Percentiles rank a stretch among this genome's conserved stretches.
phyloP scores from a whole-genome alignment of 345 rosid genomes.

The Heritiera littoralis region DNA sequence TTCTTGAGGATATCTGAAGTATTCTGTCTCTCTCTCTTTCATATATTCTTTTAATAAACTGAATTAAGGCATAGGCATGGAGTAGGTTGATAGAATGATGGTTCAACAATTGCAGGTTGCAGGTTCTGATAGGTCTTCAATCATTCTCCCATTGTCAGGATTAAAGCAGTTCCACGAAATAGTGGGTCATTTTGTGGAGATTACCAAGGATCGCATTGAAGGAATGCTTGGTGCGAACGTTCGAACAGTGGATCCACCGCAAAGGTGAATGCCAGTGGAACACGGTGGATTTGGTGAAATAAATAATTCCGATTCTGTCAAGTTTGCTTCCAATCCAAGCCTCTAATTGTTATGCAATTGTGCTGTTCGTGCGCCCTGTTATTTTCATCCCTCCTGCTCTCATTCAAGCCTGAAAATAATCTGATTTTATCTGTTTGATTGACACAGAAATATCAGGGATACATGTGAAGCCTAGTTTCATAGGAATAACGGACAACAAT shows the following conservation, averaged over 20 bases:
- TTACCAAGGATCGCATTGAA: slow-evolving; percentile 87
- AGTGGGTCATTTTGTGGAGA: slow-evolving; percentile 93
- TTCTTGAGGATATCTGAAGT: slow-evolving; percentile 98
- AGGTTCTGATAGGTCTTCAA: slow-evolving; percentile 90
- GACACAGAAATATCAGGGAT: slow-evolving; percentile 33
- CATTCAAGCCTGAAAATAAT: slow-evolving; percentile 49
- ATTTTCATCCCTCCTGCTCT: slow-evolving; percentile 28
- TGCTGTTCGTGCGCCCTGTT: slow-evolving; percentile 33
- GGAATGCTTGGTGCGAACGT: slow-evolving; percentile 86
- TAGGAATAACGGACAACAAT: slow-evolving; percentile 26
- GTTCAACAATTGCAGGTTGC: slow-evolving; percentile 63
- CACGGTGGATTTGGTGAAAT: slow-evolving; percentile 24
- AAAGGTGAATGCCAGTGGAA: slow-evolving; percentile 57
- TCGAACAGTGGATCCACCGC: slow-evolving; percentile 88
- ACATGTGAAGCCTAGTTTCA: slow-evolving; percentile 26
- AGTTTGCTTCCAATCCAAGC: slow-evolving; percentile 31
- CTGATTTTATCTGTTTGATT: slow-evolving; percentile 34
- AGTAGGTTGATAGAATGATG: not conserved
- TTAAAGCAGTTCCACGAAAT: slow-evolving; percentile 91
- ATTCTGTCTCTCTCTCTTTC: not conserved
- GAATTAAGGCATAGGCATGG: not conserved
- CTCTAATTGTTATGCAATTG: slow-evolving; percentile 41
- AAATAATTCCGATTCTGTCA: slow-evolving; percentile 31
- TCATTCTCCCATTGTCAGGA: slow-evolving; percentile 92
- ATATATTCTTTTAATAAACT: not conserved